Evolutionary conservation across 371 early-diverging fungal genomes (phyloP).

Genomic region (Lichtheimia ornata): DNA sequence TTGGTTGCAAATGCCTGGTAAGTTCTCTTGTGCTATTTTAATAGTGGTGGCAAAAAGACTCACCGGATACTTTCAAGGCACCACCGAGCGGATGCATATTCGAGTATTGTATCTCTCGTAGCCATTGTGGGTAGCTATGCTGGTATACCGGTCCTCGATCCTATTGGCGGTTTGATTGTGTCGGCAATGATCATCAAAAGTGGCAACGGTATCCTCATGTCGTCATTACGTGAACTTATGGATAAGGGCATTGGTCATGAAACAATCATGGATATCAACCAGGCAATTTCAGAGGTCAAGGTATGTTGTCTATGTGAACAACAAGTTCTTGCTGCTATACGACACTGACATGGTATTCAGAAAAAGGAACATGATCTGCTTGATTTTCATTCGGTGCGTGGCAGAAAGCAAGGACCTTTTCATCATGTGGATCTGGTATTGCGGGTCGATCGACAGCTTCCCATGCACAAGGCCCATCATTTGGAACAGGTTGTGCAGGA

Average conservation of each 20-base stretch:
- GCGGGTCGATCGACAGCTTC: slow-evolving; percentile 31
- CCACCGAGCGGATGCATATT: slow-evolving; percentile 71
- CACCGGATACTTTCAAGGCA: slow-evolving; percentile 42
- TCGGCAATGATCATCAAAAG: slow-evolving; percentile 62
- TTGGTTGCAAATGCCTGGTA: slow-evolving; percentile 75
- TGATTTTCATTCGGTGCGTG: slow-evolving; percentile 46
- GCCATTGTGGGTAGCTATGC: slow-evolving; percentile 64
- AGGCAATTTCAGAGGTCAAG: slow-evolving; percentile 27
- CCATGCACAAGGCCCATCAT: slow-evolving; percentile 32
- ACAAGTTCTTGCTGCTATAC: neutral
- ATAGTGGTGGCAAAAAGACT: no score
- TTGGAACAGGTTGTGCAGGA: slow-evolving; percentile 32
- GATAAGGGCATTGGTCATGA: slow-evolving; percentile 34
- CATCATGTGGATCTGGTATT: slow-evolving; percentile 44
- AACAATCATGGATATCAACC: neutral
- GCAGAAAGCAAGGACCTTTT: slow-evolving; percentile 49
- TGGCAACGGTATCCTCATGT: slow-evolving; percentile 48
- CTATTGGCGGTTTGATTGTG: slow-evolving; percentile 66
- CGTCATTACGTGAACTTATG: slow-evolving; percentile 48
- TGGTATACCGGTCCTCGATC: slow-evolving; percentile 69
- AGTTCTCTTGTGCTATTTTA: neutral
- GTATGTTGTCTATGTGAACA: slow-evolving; percentile 11
- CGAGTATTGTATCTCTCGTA: slow-evolving; percentile 63
- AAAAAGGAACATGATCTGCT: slow-evolving; percentile 31
- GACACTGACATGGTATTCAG: slow-evolving; percentile 8